Base-by-base conservation (phyloP, 2,329 filamentous ascomycete genomes). In the Diaporthe nobilis region DNA sequence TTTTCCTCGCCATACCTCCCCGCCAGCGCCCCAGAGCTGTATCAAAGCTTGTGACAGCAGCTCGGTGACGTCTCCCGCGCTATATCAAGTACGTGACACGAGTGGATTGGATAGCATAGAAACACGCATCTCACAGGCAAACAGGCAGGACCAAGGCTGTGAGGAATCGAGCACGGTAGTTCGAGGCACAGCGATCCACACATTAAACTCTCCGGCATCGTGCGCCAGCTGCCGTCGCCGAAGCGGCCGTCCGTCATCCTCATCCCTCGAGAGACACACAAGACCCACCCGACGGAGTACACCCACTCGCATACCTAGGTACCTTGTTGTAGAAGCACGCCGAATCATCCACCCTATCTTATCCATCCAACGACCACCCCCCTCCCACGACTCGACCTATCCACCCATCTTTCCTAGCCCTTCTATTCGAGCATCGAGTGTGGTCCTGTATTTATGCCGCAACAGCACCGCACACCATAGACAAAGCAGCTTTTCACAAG, bases 281-380 rank as follows among this genome's bases (percentile, higher is more conserved):
- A 71, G 67, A 57, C 63, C 57, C 63, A 60, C 73, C 51, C 47
- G 3, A 53, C 37, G 34, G 57, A 47, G 31, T 47, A 74, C 61
- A 74, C 53, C 72, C 72, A 71, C 61, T 58, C 51, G 25, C 61
- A 34, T 34, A 28, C 49, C 63, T 70, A 61, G 57, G 25, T 34
- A 28, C 49, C 63, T 70, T 70, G 57, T 49, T 74, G 51, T 63
- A 55, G 74, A 73, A 73, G 63, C 71, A 65, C 74, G 73, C 71
- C 65, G 75, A 76, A 71, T 71, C 71, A 42, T 53, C 63, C n/a
- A 39, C 42, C 72, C 72, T 47, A 49, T 70, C 67, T 57, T 25
- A 58, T 70, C 58, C 73, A 58, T 61, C 63, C 55, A 74, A 47
- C 42, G 37, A 51, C 73, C 73, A 71, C 58, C 47, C 70, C 44